These are phyloP conservation scores for Kewa caespitosa DNA, from an alignment of 179 eudicot species.

Conservation along the genomic window DNA sequence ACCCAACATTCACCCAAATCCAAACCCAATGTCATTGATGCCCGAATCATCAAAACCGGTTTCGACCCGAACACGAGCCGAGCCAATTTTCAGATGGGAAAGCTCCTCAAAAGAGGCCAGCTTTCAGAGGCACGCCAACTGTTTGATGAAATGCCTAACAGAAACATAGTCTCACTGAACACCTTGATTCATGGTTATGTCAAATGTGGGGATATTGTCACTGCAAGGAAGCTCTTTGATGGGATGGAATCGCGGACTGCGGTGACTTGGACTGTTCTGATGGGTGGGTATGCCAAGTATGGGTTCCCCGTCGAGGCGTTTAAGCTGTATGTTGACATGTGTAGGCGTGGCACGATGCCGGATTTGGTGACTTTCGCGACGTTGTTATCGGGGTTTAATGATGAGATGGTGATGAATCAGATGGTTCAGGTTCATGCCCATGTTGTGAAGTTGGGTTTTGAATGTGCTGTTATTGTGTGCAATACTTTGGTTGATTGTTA, in stretches of 20 bases:
- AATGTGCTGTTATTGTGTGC: conserved; percentile 38
- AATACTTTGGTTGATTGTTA: conserved; percentile 79
- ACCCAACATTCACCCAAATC: too few species aligned
- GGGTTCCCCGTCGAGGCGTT: conserved; percentile 50
- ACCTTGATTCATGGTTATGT: conserved; percentile 60
- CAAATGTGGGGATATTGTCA: conserved; percentile 47
- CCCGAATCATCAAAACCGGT: conserved; percentile 72
- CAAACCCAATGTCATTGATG: conserved; percentile 42
- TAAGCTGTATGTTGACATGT: conserved; percentile 55
- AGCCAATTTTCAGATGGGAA: conserved; percentile 48
- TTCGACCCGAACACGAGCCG: conserved; percentile 58
- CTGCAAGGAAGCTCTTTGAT: conserved; percentile 65
- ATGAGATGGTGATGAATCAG: conserved; percentile 25
- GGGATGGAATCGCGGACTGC: conserved; percentile 35
- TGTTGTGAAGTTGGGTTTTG: conserved; percentile 51
- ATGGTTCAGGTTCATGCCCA: conserved; percentile 67
- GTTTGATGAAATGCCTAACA: conserved; percentile 73
- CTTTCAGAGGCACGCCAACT: conserved; percentile 44
- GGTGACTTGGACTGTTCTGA: conserved; percentile 79
- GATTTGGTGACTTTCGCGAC: conserved; percentile 71
- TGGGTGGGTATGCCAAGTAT: conserved; percentile 62
- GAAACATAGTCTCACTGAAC: conserved; percentile 51
- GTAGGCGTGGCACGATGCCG: conserved; percentile 44
- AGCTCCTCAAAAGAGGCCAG: conserved; percentile 36
- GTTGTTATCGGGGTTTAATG: conserved; percentile 61